phyloP scores from a whole-genome alignment of 73 alveolate genomes.

The Stentor roeselii region DNA sequence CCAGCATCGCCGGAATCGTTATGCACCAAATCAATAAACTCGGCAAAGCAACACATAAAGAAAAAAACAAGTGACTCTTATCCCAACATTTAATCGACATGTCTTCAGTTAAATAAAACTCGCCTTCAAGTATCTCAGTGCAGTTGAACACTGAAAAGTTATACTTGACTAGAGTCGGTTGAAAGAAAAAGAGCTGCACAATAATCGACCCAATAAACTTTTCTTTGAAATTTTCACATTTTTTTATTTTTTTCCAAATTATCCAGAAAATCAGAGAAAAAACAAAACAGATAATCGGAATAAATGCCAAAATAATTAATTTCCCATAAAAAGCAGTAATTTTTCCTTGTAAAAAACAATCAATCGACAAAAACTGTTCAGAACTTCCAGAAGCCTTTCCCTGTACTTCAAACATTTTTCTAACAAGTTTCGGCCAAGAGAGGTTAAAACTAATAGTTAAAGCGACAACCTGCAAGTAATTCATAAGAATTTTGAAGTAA shows the following conservation, averaged over 20 bases:
- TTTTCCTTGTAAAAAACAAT: slow-evolving; percentile 38
- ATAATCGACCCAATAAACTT: no score
- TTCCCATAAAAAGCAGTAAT: no score
- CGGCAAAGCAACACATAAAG: slow-evolving; percentile 33
- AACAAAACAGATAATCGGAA: neutral
- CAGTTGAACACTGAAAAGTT: neutral
- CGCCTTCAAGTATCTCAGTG: neutral
- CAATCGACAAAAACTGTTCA: slow-evolving; percentile 35
- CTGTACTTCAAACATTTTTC: slow-evolving; percentile 27
- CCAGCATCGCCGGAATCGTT: slow-evolving; percentile 31
- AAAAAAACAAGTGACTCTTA: slow-evolving; percentile 18
- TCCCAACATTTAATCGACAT: slow-evolving; percentile 25
- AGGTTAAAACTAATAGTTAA: slow-evolving; percentile 37
- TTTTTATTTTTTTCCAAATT: neutral
- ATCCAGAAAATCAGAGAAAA: slow-evolving; percentile 17
- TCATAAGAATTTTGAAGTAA: slow-evolving; percentile 43
- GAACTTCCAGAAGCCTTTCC: slow-evolving; percentile 34
- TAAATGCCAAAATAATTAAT: neutral
- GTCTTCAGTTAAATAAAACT: slow-evolving; percentile 10
- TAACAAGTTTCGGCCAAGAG: slow-evolving; percentile 45
- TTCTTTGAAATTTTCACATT: neutral
- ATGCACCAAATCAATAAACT: slow-evolving; percentile 36
- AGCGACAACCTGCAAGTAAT: slow-evolving; percentile 43
- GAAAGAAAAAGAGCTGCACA: neutral
- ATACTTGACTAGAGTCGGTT: neutral